These are phyloP conservation scores for Chrysanthemum lavandulifolium DNA, from an alignment of 129 eudicot genomes.

Conservation along the genomic window DNA sequence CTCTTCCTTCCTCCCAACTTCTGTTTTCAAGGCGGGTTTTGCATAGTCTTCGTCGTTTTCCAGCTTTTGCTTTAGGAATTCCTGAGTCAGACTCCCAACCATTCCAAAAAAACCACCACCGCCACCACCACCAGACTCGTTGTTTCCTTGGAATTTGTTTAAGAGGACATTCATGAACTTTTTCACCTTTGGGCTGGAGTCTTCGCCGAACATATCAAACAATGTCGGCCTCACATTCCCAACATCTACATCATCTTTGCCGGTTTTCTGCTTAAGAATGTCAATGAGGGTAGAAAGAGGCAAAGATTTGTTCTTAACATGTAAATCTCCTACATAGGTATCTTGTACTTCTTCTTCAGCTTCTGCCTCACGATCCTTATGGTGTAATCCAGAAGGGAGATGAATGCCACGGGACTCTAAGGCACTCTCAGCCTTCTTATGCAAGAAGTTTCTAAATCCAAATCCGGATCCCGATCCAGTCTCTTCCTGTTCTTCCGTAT, in stretches of 20 bases:
- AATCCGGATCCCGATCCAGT: slow-evolving; percentile 46
- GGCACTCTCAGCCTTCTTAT: slow-evolving; percentile 54
- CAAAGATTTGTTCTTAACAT: slow-evolving; percentile 66
- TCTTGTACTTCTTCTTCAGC: slow-evolving; percentile 21
- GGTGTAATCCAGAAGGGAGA: slow-evolving; percentile 56
- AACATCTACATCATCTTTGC: slow-evolving; percentile 54
- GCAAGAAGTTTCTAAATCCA: slow-evolving; percentile 67
- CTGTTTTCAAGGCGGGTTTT: slow-evolving; percentile 47
- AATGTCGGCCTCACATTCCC: slow-evolving; percentile 80
- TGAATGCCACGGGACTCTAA: slow-evolving; percentile 82
- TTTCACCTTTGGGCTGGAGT: slow-evolving; percentile 61
- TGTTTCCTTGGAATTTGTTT: slow-evolving; percentile 48
- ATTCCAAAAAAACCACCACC: slow-evolving; percentile 71
- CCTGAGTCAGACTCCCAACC: slow-evolving; percentile 79
- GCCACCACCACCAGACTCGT: slow-evolving; percentile 30
- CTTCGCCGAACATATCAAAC: slow-evolving; percentile 63
- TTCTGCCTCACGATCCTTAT: slow-evolving; percentile 31
- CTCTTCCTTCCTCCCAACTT: slow-evolving; percentile 53
- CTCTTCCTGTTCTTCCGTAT: slow-evolving; percentile 21
- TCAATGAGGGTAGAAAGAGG: slow-evolving; percentile 84
- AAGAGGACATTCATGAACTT: slow-evolving; percentile 82
- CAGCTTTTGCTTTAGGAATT: slow-evolving; percentile 83
- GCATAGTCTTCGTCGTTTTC: slow-evolving; percentile 49
- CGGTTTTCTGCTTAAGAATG: slow-evolving; percentile 79
- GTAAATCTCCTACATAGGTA: slow-evolving; percentile 34